These are phyloP conservation scores for Microthlaspi erraticum DNA, from an alignment of 345 rosid species.

Conservation along the genomic window DNA sequence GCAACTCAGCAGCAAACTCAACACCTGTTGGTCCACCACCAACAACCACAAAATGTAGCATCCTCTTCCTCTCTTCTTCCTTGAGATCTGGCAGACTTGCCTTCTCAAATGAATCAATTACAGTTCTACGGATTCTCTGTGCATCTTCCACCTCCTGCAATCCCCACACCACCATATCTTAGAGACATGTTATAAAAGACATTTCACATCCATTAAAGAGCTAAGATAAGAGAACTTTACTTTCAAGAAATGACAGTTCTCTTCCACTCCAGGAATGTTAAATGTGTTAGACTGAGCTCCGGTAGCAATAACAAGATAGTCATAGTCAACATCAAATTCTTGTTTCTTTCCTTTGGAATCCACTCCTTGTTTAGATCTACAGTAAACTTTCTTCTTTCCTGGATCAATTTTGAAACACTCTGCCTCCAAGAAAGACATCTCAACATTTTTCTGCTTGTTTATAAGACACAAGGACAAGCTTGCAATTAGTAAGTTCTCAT, in stretches of 20 bases:
- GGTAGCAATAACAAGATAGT: conserved; percentile 85
- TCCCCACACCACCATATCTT: neutral
- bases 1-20: conserved; percentile 94
- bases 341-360: conserved; percentile 52
- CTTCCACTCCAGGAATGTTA: conserved; percentile 84
- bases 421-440: conserved; percentile 65
- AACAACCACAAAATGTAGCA: conserved; percentile 93
- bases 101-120: conserved; percentile 86
- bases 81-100: conserved; percentile 80
- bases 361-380: conserved; percentile 51
- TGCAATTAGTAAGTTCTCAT: conserved; percentile 15
- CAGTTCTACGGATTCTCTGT: conserved; percentile 76
- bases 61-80: conserved; percentile 81
- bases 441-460: conserved; percentile 54
- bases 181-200: neutral
- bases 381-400: conserved; percentile 68
- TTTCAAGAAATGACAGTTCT: conserved; percentile 84
- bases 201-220: conserved; percentile 9
- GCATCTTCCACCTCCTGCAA: conserved; percentile 96
- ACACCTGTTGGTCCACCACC: conserved; percentile 99
- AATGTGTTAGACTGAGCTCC: conserved; percentile 87
- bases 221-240: conserved; percentile 47
- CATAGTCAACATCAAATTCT: conserved; percentile 73
- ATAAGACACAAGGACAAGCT: conserved; percentile 10
- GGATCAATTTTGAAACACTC: conserved; percentile 83